Evolutionary conservation across 805 yeast species (phyloP).

Genomic region (Yarrowia sp.): DNA sequence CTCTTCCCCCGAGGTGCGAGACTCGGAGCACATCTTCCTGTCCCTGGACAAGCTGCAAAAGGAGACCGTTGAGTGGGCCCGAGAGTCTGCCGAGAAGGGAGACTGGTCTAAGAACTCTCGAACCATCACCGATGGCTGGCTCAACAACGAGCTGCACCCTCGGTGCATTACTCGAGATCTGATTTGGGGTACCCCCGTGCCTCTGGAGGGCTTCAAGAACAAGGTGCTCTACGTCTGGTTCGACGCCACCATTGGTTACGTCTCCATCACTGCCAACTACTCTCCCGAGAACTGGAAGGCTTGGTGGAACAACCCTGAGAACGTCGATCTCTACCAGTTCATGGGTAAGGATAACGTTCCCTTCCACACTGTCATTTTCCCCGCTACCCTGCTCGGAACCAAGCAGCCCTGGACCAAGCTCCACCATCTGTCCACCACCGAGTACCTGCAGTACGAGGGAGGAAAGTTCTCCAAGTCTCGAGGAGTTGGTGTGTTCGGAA

Average conservation of each 20-base stretch:
- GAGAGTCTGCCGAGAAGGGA: slow-evolving; percentile 63
- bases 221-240: slow-evolving; percentile 98
- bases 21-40: slow-evolving; percentile 82
- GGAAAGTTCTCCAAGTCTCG: slow-evolving; percentile 98
- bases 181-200: slow-evolving; percentile 98
- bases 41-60: slow-evolving; percentile 81
- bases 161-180: slow-evolving; percentile 97
- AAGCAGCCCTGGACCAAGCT: slow-evolving; percentile 84
- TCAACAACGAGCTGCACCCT: slow-evolving; percentile 86
- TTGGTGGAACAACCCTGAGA: slow-evolving; percentile 95
- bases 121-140: slow-evolving; percentile 89
- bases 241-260: slow-evolving; percentile 96
- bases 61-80: slow-evolving; percentile 67
- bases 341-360: slow-evolving; percentile 99
- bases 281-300: slow-evolving; percentile 65
- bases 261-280: slow-evolving; percentile 93
- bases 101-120: slow-evolving; percentile 89
- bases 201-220: slow-evolving; percentile 75
- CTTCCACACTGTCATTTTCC: slow-evolving; percentile 98
- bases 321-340: slow-evolving; percentile 87
- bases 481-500: slow-evolving; percentile 97
- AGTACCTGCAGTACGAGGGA: slow-evolving; percentile 94
- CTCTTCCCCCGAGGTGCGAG: slow-evolving; percentile 72
- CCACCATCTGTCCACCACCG: slow-evolving; percentile 90
- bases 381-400: slow-evolving; percentile 87